Evolutionary conservation across 352 stramenopile species (phyloP), one percentile per base, ranked within the genome.

Genomic region (Elongisporangium undulatum): DNA sequence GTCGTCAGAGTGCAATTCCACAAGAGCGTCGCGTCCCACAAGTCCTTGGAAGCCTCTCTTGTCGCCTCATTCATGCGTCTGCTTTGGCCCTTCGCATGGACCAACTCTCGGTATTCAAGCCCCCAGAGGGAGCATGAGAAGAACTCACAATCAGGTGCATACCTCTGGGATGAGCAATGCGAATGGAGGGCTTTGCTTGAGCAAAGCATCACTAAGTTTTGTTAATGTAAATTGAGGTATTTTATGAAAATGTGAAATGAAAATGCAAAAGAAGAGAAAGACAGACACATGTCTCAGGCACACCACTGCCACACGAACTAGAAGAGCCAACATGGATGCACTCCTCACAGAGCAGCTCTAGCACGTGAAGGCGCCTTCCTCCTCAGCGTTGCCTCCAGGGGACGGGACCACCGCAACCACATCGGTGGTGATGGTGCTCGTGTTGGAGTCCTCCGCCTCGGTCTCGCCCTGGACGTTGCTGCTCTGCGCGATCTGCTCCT

Each of bases 291-390:
- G 55, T 26, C 24, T 9, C 1, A 21, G 3, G 56, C 48, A 61
- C 56, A 61, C 23, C 20, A 53, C n/a, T 7, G n/a, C 34, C 34
- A 58, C 21, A 63, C 13, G 15, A 41, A 51, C 7, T 38, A 10
- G 21, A 55, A 41, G 16, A 39, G 16, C 12, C 10, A 41, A 20
- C 19, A 49, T 53, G 34, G 56, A 49, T 68, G 52, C 54, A 68
- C 41, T 53, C 61, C 49, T 54, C 60, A 55, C 53, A 38, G 48
- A 54, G 63, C 38, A 45, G 63, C 48, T 68, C 71, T 45, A 45
- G 34, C 34, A 45, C 21, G 63, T 58, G 63, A 75, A 75, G 51
- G 51, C 54, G 54, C 67, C 67, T 55, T 68, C 67, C 51, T 67
- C 62, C 16, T 65, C 64, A 3, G 17, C 41, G 15, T 57, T 19